These are phyloP conservation scores for Haematococcus lacustris DNA, from an alignment of 139 green algal species.

Conservation along the genomic window DNA sequence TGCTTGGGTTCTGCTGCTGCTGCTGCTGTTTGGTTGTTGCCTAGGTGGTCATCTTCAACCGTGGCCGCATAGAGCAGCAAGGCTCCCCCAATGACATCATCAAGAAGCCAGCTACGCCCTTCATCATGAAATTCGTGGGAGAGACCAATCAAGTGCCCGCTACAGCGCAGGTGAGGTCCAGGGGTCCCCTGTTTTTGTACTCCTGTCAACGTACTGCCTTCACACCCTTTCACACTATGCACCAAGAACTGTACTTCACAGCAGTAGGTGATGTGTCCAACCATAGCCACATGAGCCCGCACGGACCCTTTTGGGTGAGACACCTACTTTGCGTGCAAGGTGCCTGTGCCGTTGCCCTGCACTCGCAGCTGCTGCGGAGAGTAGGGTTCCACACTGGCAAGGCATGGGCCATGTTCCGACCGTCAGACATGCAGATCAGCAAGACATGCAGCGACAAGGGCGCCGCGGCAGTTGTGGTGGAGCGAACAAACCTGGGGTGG, in stretches of 20 bases:
- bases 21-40: neutral
- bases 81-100: constrained; percentile 59
- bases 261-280: too few species aligned
- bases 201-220: too few species aligned
- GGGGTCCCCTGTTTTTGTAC: too few species aligned
- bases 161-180: constrained; percentile 33
- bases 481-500: constrained; percentile 56
- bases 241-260: too few species aligned
- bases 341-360: too few species aligned
- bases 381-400: constrained; percentile 47
- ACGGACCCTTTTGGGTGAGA: too few species aligned
- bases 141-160: constrained; percentile 61
- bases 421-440: constrained; percentile 44
- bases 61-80: constrained; percentile 55
- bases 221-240: too few species aligned
- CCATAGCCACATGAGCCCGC: too few species aligned
- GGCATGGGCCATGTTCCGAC: constrained; percentile 62
- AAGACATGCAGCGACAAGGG: neutral
- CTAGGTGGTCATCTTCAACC: constrained; percentile 37
- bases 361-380: constrained; percentile 18
- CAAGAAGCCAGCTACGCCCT: constrained; percentile 52
- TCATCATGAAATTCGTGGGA: constrained; percentile 80
- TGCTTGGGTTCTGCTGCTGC: neutral
- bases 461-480: constrained; percentile 43
- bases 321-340: too few species aligned